phyloP scores from a whole-genome alignment of 2,329 filamentous ascomycete genomes.

The Shiraia sp. region DNA sequence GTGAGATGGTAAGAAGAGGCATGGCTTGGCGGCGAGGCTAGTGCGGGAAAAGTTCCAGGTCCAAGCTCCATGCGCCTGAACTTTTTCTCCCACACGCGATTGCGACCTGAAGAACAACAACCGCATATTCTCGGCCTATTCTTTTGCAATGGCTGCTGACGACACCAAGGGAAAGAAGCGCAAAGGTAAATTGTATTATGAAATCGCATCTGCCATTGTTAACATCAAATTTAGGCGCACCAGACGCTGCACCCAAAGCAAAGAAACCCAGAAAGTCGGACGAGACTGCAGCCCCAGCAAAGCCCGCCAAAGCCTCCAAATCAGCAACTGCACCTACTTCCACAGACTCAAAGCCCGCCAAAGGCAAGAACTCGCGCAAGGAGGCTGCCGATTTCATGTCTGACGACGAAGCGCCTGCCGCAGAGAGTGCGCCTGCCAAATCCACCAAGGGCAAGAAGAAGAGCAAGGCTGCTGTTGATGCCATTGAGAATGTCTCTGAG shows the following conservation, averaged over 20 bases:
- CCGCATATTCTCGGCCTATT: conserved; percentile 3
- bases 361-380: conserved; percentile 38
- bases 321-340: conserved; percentile 17
- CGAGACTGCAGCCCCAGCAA: conserved; percentile 21
- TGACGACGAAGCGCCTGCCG: conserved; percentile 27
- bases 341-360: conserved; percentile 20
- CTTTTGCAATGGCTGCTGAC: conserved; percentile 56
- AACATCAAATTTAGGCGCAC: conserved; percentile 32
- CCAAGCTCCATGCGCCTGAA: conserved; percentile 32
- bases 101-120: conserved; percentile 9
- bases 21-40: conserved; percentile 24
- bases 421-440: conserved; percentile 20
- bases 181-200: conserved; percentile 49
- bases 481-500: conserved; percentile 10
- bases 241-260: conserved; percentile 39
- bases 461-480: conserved; percentile 22
- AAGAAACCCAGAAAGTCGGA: conserved; percentile 46
- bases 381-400: conserved; percentile 42
- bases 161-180: conserved; percentile 59
- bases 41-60: conserved; percentile 37
- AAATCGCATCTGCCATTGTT: conserved; percentile 8
- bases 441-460: conserved; percentile 47
- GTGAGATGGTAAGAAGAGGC: neutral
- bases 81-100: conserved; percentile 33
- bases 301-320: conserved; percentile 25